These are phyloP conservation scores for Gyromitra esculenta DNA, from an alignment of 2,329 filamentous ascomycete species.

Conservation along the genomic window DNA sequence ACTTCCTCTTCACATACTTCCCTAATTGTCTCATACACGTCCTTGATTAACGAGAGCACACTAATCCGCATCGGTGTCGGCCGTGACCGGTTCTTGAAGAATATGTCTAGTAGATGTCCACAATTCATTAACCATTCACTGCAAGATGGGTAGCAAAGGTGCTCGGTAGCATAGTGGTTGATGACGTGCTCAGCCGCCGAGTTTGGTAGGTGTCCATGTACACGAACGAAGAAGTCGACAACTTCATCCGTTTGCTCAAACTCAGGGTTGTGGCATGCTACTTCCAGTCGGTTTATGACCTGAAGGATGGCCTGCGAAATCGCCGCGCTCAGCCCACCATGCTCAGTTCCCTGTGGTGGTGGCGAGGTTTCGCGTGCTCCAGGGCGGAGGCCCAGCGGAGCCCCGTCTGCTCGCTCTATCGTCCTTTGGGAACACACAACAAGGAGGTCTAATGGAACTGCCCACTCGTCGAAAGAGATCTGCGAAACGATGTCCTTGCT, in stretches of 20 bases:
- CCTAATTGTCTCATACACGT: constrained; percentile 65
- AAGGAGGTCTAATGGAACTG: constrained; percentile 57
- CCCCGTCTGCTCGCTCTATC: constrained; percentile 52
- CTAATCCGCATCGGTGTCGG: constrained; percentile 71
- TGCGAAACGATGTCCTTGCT: constrained; percentile 56
- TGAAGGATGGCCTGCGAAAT: constrained; percentile 64
- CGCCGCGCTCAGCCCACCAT: constrained; percentile 59
- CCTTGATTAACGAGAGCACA: constrained; percentile 69
- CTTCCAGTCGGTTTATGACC: constrained; percentile 65
- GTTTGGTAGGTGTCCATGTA: constrained; percentile 72
- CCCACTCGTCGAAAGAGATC: constrained; percentile 58
- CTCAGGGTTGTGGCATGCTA: constrained; percentile 62
- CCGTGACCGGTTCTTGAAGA: constrained; percentile 71
- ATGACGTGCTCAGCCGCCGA: constrained; percentile 72
- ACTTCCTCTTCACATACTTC: constrained; percentile 69
- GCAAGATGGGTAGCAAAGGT: constrained; percentile 77
- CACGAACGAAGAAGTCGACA: constrained; percentile 72
- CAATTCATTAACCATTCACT: constrained; percentile 74
- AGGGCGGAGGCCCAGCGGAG: constrained; percentile 23
- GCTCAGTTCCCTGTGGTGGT: constrained; percentile 39
- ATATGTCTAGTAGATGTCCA: constrained; percentile 69
- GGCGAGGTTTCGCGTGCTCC: constrained; percentile 55
- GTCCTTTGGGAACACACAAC: constrained; percentile 57
- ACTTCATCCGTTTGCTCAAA: constrained; percentile 73
- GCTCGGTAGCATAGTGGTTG: constrained; percentile 73